Evolutionary conservation across 2,329 filamentous ascomycete genomes (phyloP).

Genomic region (Diaporthe destruens): DNA sequence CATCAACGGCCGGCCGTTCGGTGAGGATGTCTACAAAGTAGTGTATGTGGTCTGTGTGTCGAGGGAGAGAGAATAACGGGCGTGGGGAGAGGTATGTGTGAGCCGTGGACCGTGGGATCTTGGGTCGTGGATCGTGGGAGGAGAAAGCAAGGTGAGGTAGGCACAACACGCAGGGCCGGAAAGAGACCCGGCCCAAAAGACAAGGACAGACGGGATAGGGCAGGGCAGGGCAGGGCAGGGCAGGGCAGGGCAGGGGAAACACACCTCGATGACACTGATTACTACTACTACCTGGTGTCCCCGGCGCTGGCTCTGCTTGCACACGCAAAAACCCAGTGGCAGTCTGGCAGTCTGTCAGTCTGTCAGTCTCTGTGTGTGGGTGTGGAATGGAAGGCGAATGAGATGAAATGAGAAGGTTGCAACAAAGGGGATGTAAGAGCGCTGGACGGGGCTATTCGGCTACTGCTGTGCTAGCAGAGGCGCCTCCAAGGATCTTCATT

Average conservation of each 20-base stretch:
- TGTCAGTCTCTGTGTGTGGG: not conserved
- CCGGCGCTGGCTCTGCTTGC: slow-evolving; percentile 9
- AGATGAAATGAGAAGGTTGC: slow-evolving; percentile 31
- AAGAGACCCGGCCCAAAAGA: not conserved
- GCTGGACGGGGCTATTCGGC: slow-evolving; percentile 18
- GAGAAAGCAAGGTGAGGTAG: not conserved
- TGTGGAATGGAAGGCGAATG: slow-evolving; percentile 34
- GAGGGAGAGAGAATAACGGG: not conserved
- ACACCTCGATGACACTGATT: slow-evolving; percentile 16
- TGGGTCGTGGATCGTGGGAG: not conserved
- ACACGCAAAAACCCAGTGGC: slow-evolving; percentile 10
- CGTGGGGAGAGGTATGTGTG: not conserved
- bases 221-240: not conserved
- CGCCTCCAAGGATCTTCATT: slow-evolving; percentile 29
- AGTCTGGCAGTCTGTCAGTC: slow-evolving; percentile 20
- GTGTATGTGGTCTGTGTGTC: slow-evolving; percentile 7
- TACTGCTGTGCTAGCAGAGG: slow-evolving; percentile 11
- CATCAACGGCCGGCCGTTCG: slow-evolving; percentile 25
- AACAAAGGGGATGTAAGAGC: slow-evolving; percentile 33
- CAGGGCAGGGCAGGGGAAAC: not conserved
- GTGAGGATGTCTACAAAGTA: not conserved
- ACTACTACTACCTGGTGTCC: slow-evolving; percentile 8
- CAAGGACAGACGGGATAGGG: not conserved
- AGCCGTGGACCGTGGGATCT: slow-evolving; percentile 6
- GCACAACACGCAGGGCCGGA: not conserved